Percentiles rank a stretch among this genome's conserved stretches.
Conservation (phyloP, 805 yeast genomes). For the Cephaloascus albidus region DNA sequence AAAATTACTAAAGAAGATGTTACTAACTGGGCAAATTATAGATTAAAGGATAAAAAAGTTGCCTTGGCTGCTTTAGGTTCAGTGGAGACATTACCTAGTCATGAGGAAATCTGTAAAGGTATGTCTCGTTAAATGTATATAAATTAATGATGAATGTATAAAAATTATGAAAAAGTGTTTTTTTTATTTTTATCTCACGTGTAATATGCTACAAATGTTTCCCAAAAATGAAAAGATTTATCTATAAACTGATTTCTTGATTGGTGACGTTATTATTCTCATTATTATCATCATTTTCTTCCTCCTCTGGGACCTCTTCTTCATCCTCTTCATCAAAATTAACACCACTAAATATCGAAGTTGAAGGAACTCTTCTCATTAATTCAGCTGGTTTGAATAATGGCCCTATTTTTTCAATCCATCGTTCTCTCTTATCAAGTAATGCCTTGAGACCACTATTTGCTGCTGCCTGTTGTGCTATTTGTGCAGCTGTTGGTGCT, state of each 20-base stretch:
- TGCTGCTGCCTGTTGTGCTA: conserved; percentile 56
- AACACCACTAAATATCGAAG: conserved; percentile 41
- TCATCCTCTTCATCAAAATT: conserved; percentile 22
- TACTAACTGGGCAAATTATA: conserved; percentile 79
- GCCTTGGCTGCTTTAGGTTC: conserved; percentile 92
- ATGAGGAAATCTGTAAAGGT: conserved; percentile 41
- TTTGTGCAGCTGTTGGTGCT: conserved; percentile 10
- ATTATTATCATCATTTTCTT: conserved; percentile 14
- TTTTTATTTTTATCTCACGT: no score
- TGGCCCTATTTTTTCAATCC: conserved; percentile 88
- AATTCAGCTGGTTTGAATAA: conserved; percentile 57
- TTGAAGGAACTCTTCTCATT: conserved; percentile 70
- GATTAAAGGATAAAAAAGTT: conserved; percentile 66
- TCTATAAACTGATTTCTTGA: background rate
- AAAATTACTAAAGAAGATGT: conserved; percentile 72
- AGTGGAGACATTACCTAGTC: conserved; percentile 60
- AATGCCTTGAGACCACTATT: conserved; percentile 71
- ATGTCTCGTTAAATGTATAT: conserved; percentile 15
- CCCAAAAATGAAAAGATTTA: no score
- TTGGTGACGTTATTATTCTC: conserved; percentile 10
- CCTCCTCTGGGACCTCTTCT: conserved; percentile 19
- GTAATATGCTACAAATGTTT: no score
- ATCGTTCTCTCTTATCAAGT: conserved; percentile 76
- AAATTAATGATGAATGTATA: no score
- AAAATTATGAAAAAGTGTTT: no score